phyloP scores from a whole-genome alignment of 2,329 filamentous ascomycete species.

The Neurospora crassa region DNA sequence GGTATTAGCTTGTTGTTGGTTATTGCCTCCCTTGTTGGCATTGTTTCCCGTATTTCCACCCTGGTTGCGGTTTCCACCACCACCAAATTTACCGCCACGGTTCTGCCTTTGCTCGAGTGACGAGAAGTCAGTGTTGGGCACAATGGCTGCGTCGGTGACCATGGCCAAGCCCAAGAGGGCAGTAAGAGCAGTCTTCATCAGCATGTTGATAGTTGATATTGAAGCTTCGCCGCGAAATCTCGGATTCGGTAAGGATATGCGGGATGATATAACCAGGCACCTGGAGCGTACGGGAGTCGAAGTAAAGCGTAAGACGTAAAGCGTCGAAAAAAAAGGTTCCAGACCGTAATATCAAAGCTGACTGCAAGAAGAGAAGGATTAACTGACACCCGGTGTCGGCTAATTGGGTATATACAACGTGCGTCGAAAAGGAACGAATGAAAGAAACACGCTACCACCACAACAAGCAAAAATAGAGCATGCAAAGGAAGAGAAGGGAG shows the following conservation, averaged over 20 bases:
- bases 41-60: conserved; percentile 14
- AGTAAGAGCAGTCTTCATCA: conserved; percentile 39
- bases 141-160: conserved; percentile 34
- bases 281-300: conserved; percentile 21
- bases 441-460: conserved; percentile 39
- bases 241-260: conserved; percentile 12
- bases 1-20: conserved; percentile 19
- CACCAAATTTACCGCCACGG: conserved; percentile 1
- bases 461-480: conserved; percentile 27
- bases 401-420: conserved; percentile 20
- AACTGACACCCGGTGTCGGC: conserved; percentile 31
- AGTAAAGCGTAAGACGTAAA: conserved; percentile 8
- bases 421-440: conserved; percentile 35
- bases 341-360: conserved; percentile 33
- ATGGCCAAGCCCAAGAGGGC: conserved; percentile 39
- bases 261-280: conserved; percentile 12
- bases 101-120: conserved; percentile 32
- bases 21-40: conserved; percentile 14
- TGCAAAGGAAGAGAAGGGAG: conserved; percentile 27
- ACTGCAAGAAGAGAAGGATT: conserved; percentile 31
- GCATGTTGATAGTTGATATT: conserved; percentile 32
- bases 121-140: conserved; percentile 27
- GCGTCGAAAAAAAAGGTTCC: conserved; percentile 33
- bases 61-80: conserved; percentile 4
- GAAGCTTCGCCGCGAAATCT: conserved; percentile 7